A percentile compares a stretch with the other conserved stretches of the same genome.
Evolutionary conservation across 2,329 filamentous ascomycete species (phyloP).

Genomic region (Ophiostoma piceae): DNA sequence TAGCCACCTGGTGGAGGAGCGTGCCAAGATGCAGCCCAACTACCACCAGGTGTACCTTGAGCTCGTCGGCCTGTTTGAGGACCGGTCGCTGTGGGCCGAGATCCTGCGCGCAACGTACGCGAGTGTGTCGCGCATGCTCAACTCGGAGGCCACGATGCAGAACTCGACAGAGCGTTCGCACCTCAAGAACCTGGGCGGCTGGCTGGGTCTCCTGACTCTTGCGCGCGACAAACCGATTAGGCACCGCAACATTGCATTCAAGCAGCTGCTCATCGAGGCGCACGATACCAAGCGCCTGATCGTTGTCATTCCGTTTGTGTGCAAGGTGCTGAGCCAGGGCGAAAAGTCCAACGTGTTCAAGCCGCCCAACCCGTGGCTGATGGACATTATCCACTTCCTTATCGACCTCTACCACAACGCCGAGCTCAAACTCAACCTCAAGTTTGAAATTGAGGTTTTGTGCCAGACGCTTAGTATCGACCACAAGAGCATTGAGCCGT

Average conservation of each 20-base stretch:
- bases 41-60: conserved; percentile 92
- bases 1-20: conserved; percentile 86
- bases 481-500: conserved; percentile 83
- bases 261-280: conserved; percentile 87
- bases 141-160: conserved; percentile 80
- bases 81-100: conserved; percentile 75
- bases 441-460: conserved; percentile 97
- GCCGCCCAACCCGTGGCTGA: conserved; percentile 94
- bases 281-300: conserved; percentile 88
- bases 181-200: conserved; percentile 86
- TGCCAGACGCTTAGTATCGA: conserved; percentile 91
- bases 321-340: conserved; percentile 87
- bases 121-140: conserved; percentile 79
- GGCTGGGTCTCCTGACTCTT: conserved; percentile 89
- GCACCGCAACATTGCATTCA: conserved; percentile 95
- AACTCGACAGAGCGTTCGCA: conserved; percentile 80
- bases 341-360: conserved; percentile 81
- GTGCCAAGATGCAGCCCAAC: conserved; percentile 95
- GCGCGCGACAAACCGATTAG: conserved; percentile 93
- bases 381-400: conserved; percentile 88
- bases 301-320: conserved; percentile 93
- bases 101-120: conserved; percentile 90
- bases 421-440: conserved; percentile 91
- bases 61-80: conserved; percentile 74
- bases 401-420: conserved; percentile 91